These are phyloP conservation scores for Populus trichocarpa DNA, from an alignment of 441 rosid genomes.

Conservation along the genomic window DNA sequence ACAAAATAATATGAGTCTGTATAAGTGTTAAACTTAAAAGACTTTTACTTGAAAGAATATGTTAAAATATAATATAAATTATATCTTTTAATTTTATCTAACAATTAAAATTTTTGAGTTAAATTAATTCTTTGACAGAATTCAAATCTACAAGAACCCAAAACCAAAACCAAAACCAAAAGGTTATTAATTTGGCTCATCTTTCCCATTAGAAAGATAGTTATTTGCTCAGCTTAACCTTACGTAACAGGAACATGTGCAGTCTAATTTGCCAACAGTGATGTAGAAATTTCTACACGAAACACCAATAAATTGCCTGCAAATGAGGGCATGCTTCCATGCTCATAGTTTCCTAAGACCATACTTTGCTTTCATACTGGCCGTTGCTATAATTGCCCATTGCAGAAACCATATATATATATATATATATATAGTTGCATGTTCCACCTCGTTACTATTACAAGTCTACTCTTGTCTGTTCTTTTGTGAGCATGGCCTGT, in stretches of 20 bases:
- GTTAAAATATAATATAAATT: too few relatives aligned
- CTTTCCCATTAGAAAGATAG: background rate
- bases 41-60: accelerated
- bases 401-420: background rate
- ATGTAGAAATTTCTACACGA: too few relatives aligned
- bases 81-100: too few relatives aligned
- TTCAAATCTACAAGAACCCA: background rate
- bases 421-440: background rate
- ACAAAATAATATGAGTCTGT: accelerated
- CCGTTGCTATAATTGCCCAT: background rate
- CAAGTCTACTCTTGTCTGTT: too few relatives aligned
- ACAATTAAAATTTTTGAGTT: accelerated
- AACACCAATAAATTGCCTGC: background rate
- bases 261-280: too few relatives aligned
- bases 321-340: background rate
- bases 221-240: background rate
- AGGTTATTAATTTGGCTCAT: too few relatives aligned
- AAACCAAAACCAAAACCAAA: too few relatives aligned
- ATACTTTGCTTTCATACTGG: background rate
- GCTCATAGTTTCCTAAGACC: background rate
- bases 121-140: too few relatives aligned
- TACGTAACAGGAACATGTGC: too few relatives aligned
- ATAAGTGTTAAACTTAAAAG: too few relatives aligned
- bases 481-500: background rate
- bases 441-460: too few relatives aligned